Base-by-base conservation (phyloP, 169 alveolate species). In the Plasmodium reichenowi region DNA sequence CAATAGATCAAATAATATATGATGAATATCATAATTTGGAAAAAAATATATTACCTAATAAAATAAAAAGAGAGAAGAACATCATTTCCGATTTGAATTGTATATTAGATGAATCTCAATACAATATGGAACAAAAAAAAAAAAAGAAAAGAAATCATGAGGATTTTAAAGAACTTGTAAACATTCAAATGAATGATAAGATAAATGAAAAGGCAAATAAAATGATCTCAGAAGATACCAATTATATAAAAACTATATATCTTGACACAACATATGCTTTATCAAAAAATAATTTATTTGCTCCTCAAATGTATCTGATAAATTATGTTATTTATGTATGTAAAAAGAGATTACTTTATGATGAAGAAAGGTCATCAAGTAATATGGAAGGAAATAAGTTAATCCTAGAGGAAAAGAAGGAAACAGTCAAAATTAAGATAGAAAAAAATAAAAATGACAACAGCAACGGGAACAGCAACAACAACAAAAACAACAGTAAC, bases 241-340 rank as follows among this genome's bases (percentile, higher is more conserved):
- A 80, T 80, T 80, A 80, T 56, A 80, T 80, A 66, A 67, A 48
- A 52, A 80, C 90, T n/a, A 80, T 80, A 32, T 80, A 80, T 54
- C 90, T 80, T 71, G 90, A 80, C 63, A 80, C 90, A 22, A 80
- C 90, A 5, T 80, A 80, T 80, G 90, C 90, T 3, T 48, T 80
- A 52, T 54, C 72, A 45, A 80, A 80, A 80, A 80, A 80, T 80
- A 80, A 80, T 56, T 52, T 80, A 50, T 80, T 80, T 59, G 83
- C 83, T 29, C 90, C 78, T 26, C 90, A 80, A 45, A 67, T 80
- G 64, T 80, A 80, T 68, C 20, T 80, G 70, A 66, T 80, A 62
- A 80, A 80, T 80, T 80, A 62, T 45, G 58, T 80, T 54, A 80
- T 80, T 66, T 80, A 80, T 80, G n/a, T 80, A 32, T 80, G 90